Conservation (phyloP, 2,329 filamentous ascomycete genomes). For the Pseudocercospora fijiensis region DNA sequence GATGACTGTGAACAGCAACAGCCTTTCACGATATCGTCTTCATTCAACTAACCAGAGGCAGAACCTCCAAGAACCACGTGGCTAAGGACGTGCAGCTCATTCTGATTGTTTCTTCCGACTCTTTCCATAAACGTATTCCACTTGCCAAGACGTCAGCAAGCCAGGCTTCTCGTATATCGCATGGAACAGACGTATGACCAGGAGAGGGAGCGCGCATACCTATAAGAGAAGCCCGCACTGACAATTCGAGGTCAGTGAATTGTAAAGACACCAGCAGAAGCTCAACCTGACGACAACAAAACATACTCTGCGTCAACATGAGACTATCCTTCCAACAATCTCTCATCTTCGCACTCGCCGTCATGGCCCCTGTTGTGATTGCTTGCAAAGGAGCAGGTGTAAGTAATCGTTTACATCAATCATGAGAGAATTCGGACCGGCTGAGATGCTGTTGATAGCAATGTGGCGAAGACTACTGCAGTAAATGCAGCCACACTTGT, state of each 20-base stretch:
- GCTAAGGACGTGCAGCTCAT: neutral
- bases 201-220: neutral
- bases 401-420: neutral
- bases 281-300: neutral
- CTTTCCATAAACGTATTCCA: neutral
- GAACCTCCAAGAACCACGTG: neutral
- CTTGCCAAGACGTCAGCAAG: neutral
- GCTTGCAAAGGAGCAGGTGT: neutral
- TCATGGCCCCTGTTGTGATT: neutral
- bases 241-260: neutral
- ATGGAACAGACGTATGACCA: neutral
- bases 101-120: neutral
- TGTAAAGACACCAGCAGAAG: neutral
- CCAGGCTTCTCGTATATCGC: neutral
- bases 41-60: neutral
- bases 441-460: neutral
- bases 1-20: neutral
- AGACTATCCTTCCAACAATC: neutral
- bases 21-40: neutral
- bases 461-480: neutral
- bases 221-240: neutral
- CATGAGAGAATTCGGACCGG: neutral
- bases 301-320: neutral
- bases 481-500: neutral
- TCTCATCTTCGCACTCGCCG: neutral